Conservation (phyloP, 345 rosid genomes). For the Eucalyptus tenuipes region DNA sequence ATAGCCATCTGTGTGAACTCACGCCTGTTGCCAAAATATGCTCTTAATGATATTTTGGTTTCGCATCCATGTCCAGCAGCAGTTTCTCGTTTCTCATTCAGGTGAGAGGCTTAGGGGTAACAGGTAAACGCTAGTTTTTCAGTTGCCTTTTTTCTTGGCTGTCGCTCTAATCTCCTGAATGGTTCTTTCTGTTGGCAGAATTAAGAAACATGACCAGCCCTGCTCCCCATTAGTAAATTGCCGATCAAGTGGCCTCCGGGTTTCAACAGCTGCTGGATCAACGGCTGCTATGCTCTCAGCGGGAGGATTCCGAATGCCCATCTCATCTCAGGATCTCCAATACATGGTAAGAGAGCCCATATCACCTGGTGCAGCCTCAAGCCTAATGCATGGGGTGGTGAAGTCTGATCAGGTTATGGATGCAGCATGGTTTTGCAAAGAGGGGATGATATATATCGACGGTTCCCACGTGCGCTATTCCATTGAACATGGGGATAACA, state of each 20-base stretch:
- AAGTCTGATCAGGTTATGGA: slow-evolving; percentile 46
- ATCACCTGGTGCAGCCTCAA: slow-evolving; percentile 22
- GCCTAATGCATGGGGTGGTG: slow-evolving; percentile 54
- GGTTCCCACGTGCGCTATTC: slow-evolving; percentile 54
- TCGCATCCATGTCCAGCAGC: slow-evolving; percentile 85
- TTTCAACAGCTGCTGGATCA: slow-evolving; percentile 85
- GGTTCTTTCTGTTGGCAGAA: slow-evolving; percentile 19
- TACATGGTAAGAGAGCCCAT: slow-evolving; percentile 94
- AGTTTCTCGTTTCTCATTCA: slow-evolving; percentile 78
- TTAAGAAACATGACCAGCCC: slow-evolving; percentile 24
- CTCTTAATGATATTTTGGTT: slow-evolving; percentile 71
- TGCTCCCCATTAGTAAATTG: slow-evolving; percentile 39
- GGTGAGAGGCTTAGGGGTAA: slow-evolving; percentile 17
- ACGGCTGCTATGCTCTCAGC: slow-evolving; percentile 94
- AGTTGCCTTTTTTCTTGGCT: not conserved
- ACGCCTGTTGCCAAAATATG: slow-evolving; percentile 33
- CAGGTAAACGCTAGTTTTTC: not conserved
- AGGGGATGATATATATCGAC: slow-evolving; percentile 62
- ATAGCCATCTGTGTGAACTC: slow-evolving; percentile 52
- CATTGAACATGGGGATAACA: slow-evolving; percentile 49
- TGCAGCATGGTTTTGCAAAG: slow-evolving; percentile 52
- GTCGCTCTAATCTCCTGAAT: not conserved
- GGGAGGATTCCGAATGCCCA: slow-evolving; percentile 74
- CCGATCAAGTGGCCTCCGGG: slow-evolving; percentile 85
- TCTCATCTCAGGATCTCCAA: slow-evolving; percentile 53